Evolutionary conservation across 2,329 filamentous ascomycete genomes (phyloP), one percentile per base, ranked within the genome.

Genomic region (Curvularia sp.): DNA sequence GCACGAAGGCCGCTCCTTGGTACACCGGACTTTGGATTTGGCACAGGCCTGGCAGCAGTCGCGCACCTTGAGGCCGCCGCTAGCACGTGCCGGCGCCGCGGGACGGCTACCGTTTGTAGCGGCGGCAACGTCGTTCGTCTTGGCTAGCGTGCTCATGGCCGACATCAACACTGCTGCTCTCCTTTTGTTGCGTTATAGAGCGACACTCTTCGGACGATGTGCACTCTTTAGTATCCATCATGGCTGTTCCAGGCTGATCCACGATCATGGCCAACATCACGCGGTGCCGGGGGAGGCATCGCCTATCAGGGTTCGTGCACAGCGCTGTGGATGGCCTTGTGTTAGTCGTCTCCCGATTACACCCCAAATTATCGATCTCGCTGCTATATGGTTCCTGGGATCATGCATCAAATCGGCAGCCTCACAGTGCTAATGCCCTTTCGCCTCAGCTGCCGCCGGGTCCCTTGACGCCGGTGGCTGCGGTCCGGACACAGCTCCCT

Each of bases 21-120:
- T 59, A 18, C 56, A 59, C 4, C 51, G 36, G 21, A 59, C 46
- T 30, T 59, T 59, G 15, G 56, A 59, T 27, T 43, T 25, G 23
- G 56, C 56, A 30, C 56, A 59, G 18, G 56, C 25, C 50, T 59
- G 51, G 38, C 56, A 59, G 32, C 56, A 54, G 56, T 53, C 50
- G 23, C 56, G 56, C 51, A 59, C 36, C 41, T 59, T 59, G 9
- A 27, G 51, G 25, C 47, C 47, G 18, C 46, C 43, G 43, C 28
- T 32, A 15, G 39, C 8, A 28, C 47, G 56, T 21, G 47, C 43
- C 27, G 34, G 5, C 34, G 43, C n/a, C 12, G 28, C 43, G 18
- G 43, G 18, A 28, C 43, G 43, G 28, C 25, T 3, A 13, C 43
- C 3, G 23, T 21, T 3, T 4, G n/a, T 4, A 23, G 38, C 15